Conservation (phyloP, 1,139 yeast genomes). For the Suhomyces chickasaworum region DNA sequence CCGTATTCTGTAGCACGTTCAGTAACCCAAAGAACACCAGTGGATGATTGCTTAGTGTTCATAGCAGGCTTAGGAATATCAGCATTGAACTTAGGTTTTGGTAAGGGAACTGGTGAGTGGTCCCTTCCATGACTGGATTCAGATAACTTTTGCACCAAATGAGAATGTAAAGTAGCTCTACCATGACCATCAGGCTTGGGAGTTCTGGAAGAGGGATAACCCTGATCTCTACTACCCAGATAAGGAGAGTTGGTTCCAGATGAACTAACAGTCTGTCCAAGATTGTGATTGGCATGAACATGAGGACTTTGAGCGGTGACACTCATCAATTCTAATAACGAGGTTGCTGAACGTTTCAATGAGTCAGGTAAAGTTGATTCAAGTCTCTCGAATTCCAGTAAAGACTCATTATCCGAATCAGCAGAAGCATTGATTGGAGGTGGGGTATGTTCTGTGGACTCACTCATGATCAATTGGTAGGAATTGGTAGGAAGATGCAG, state of each 20-base stretch:
- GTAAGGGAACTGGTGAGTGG: slow-evolving; percentile 54
- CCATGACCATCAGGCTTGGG: slow-evolving; percentile 18
- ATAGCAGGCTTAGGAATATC: slow-evolving; percentile 60
- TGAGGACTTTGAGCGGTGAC: slow-evolving; percentile 10
- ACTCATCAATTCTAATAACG: slow-evolving; percentile 35
- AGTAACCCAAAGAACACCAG: slow-evolving; percentile 72
- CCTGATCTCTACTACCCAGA: slow-evolving; percentile 13
- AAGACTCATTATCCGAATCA: slow-evolving; percentile 30
- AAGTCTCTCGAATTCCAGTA: slow-evolving; percentile 44
- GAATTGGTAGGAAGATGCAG: neutral
- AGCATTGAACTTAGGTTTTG: slow-evolving; percentile 48
- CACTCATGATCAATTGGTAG: slow-evolving; percentile 4
- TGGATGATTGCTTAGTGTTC: slow-evolving; percentile 63
- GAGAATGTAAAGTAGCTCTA: slow-evolving; percentile 15
- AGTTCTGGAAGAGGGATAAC: slow-evolving; percentile 27
- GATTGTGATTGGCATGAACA: slow-evolving; percentile 7
- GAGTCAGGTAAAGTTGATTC: slow-evolving; percentile 50
- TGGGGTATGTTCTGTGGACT: slow-evolving; percentile 9
- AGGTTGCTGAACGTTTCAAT: slow-evolving; percentile 44
- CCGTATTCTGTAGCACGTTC: slow-evolving; percentile 68
- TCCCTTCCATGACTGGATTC: slow-evolving; percentile 40
- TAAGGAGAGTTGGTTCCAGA: slow-evolving; percentile 13
- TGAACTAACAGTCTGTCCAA: neutral
- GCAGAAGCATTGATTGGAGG: slow-evolving; percentile 12
- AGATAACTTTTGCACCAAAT: slow-evolving; percentile 35